Conservation (phyloP, 2,329 filamentous ascomycete genomes). For the Aspergillus spinulosporus region DNA sequence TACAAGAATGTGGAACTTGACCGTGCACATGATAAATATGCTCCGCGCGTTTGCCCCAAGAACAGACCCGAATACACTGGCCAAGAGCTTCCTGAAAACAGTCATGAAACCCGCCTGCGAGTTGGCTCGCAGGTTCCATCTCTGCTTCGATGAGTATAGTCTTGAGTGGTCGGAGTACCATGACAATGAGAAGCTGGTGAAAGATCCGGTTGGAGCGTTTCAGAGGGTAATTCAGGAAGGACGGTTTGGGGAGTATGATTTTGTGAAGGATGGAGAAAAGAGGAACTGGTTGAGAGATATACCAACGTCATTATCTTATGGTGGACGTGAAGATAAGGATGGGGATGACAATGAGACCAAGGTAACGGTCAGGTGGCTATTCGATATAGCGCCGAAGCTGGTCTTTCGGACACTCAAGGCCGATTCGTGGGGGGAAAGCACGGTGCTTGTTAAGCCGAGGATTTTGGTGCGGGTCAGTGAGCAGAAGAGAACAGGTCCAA, state of each 20-base stretch:
- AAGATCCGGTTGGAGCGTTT: not conserved
- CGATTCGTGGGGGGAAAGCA: conserved; percentile 10
- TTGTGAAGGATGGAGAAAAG: not conserved
- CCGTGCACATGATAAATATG: not conserved
- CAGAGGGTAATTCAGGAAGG: not conserved
- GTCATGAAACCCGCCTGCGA: conserved; percentile 2
- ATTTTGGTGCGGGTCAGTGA: not conserved
- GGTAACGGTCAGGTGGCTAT: conserved; percentile 4
- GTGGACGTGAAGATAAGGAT: not conserved
- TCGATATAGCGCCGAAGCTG: conserved; percentile 7
- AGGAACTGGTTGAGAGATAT: conserved; percentile 2
- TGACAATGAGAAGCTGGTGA: not conserved
- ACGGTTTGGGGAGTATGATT: not conserved
- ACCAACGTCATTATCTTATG: not conserved
- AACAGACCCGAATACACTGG: not conserved
- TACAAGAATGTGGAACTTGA: conserved; percentile 3
- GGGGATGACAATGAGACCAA: not conserved
- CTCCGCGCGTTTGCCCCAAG: not conserved
- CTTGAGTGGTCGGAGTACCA: conserved; percentile 8
- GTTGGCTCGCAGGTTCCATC: conserved; percentile 6
- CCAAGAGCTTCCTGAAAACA: not conserved
- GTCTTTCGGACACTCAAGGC: conserved; percentile 8
- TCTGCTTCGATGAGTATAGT: conserved; percentile 6
- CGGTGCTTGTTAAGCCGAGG: conserved; percentile 1
- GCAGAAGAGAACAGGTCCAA: too few species aligned